These are phyloP conservation scores for Diaporthe longicolla DNA, from an alignment of 2,329 filamentous ascomycete species.

Conservation along the genomic window DNA sequence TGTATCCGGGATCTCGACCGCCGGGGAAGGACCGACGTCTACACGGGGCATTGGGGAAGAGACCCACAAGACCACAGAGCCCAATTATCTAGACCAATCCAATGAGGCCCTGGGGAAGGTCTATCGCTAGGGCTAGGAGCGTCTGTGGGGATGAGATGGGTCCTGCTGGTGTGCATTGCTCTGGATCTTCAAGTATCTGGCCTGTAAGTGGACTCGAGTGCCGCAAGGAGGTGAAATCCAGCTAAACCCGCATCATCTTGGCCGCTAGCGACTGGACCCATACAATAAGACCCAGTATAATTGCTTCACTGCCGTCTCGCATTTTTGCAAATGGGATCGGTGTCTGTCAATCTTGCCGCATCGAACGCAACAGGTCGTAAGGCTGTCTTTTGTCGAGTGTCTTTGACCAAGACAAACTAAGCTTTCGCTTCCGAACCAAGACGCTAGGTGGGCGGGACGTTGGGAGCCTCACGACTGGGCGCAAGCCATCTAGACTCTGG, in stretches of 20 bases:
- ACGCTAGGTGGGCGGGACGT: conserved; percentile 13
- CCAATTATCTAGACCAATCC: background rate
- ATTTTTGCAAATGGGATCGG: background rate
- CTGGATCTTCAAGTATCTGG: conserved; percentile 4
- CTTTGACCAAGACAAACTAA: background rate
- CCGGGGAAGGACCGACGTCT: conserved; percentile 25
- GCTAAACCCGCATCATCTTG: conserved; percentile 9
- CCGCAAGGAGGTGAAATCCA: conserved; percentile 15
- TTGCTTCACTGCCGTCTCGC: conserved; percentile 7
- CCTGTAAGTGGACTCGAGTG: conserved; percentile 12
- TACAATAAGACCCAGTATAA: conserved; percentile 1
- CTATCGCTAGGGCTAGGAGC: background rate
- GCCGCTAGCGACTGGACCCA: background rate
- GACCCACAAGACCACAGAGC: conserved; percentile 3
- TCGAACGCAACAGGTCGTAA: background rate
- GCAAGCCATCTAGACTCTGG: conserved; percentile 15
- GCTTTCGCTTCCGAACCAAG: conserved; percentile 25
- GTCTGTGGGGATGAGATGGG: conserved; percentile 14
- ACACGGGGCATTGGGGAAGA: conserved; percentile 4
- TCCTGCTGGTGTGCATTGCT: background rate
- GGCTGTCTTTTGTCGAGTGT: background rate
- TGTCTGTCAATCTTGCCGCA: background rate
- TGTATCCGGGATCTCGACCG: conserved; percentile 12
- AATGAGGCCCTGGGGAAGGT: background rate
- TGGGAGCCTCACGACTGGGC: conserved; percentile 13